phyloP scores from a whole-genome alignment of 495 filamentous ascomycete genomes.

The Penicillium parvum region DNA sequence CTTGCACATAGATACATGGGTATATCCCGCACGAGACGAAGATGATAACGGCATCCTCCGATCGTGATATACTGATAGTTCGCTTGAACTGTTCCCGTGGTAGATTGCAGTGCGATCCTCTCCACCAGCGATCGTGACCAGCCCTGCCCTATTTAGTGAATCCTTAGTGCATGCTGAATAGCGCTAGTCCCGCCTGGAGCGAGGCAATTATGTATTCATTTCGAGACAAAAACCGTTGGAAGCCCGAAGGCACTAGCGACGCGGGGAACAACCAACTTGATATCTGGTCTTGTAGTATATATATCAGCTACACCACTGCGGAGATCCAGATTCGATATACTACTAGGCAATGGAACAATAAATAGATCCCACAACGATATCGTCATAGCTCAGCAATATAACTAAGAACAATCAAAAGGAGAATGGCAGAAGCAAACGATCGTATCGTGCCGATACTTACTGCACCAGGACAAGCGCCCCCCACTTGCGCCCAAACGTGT shows the following conservation, averaged over 20 bases:
- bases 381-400: too few species aligned
- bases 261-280: slow-evolving; percentile 3
- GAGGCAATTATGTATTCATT: too few species aligned
- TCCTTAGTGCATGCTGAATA: too few species aligned
- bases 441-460: slow-evolving; percentile 6
- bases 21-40: not conserved
- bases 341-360: too few species aligned
- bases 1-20: too few species aligned
- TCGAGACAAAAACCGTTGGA: slow-evolving; percentile 10
- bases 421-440: too few species aligned
- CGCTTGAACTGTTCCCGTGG: not conserved
- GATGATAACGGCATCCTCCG: not conserved
- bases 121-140: not conserved
- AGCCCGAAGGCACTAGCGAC: slow-evolving; percentile 11
- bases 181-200: too few species aligned
- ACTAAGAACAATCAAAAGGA: too few species aligned
- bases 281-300: not conserved
- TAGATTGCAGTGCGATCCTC: slow-evolving; percentile 3
- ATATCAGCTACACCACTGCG: too few species aligned
- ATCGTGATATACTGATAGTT: not conserved
- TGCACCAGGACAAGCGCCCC: slow-evolving; percentile 6
- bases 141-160: slow-evolving; percentile 1
- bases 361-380: too few species aligned
- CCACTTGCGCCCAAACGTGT: slow-evolving; percentile 4
- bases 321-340: too few species aligned